Evolutionary conservation across 2,329 filamentous ascomycete genomes (phyloP), one percentile per base, ranked within the genome.

Genomic region (Phaeophleospora eucalypticola): DNA sequence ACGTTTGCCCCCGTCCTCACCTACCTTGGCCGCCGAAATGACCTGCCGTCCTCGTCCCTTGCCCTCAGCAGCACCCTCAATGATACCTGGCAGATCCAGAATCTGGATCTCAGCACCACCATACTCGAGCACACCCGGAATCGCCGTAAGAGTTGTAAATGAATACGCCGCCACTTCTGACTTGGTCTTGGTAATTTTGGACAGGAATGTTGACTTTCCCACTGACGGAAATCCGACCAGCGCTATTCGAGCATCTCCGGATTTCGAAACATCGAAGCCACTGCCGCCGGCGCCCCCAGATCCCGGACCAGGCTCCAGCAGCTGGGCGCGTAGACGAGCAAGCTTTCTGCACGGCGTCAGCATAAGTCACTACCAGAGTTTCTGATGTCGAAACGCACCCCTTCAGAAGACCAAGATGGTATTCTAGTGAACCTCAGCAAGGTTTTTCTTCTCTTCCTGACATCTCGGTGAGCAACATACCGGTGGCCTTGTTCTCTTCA

Each of bases 201-300:
- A 96, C n/a, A 98, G 69, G 65, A 98, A 97, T 0, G 93, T 98
- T 2, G 93, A 98, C 74, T 98, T 98, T 67, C 93, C 93, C 42
- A 98, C 93, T 0, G 94, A 98, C 0, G 94, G 93, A 61, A 98
- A 98, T n/a, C 93, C 93, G 44, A 98, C 94, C 2, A 98, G 81
- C 1, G 94, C 89, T 71, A 98, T 97, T 63, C 93, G 83, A 12
- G 93, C 93, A 75, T 98, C 93, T 54, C 93, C 93, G 57, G 86
- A 91, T 72, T 98, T 98, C 68, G 86, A 93, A 35, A 98, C 93
- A 65, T 79, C 71, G 65, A 94, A 98, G 8, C 93, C 93, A 2
- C 85, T 73, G 18, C 93, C 91, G 14, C 82, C 86, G 9, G 87
- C 85, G 14, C 82, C 50, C 29, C 89, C 87, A 8, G 87, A 76